A percentile compares a stretch with the other conserved stretches of the same genome.
phyloP scores from a whole-genome alignment of 208 protist genomes.

The Wallacemonas sp. region DNA sequence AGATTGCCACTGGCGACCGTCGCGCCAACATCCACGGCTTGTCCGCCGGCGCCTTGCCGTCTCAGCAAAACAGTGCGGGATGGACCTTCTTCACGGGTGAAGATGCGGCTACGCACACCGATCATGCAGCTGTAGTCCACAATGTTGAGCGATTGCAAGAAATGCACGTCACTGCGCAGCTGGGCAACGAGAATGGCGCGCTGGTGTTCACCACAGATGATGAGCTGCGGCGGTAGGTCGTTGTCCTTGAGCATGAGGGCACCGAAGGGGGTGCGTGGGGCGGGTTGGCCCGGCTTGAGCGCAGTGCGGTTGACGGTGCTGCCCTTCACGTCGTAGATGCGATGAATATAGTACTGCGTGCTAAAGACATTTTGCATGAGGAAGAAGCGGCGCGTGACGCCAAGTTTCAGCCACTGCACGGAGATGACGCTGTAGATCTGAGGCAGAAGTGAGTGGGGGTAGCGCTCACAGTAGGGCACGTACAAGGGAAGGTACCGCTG shows the following conservation, averaged over 20 bases:
- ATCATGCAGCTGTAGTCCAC: conserved; percentile 94
- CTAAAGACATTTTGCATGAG: conserved; percentile 94
- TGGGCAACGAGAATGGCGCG: conserved; percentile 83
- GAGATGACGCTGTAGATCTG: conserved; percentile 84
- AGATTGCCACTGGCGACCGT: conserved; percentile 19
- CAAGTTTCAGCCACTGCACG: conserved; percentile 57
- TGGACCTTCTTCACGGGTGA: conserved; percentile 58
- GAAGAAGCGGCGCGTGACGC: conserved; percentile 71
- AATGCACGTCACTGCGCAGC: conserved; percentile 78
- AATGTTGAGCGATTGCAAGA: conserved; percentile 77
- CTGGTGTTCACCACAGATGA: conserved; percentile 79
- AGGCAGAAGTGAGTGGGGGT: conserved; percentile 83
- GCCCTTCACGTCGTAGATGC: conserved; percentile 92
- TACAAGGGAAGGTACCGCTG: conserved; percentile 70
- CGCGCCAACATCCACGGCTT: conserved; percentile 14
- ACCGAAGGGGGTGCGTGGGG: conserved; percentile 72
- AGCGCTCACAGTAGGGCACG: conserved; percentile 76
- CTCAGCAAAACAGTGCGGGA: conserved; percentile 58
- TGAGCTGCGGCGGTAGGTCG: conserved; percentile 79
- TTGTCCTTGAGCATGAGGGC: conserved; percentile 89
- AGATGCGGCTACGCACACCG: conserved; percentile 85
- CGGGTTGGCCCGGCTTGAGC: conserved; percentile 42
- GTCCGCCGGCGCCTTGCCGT: conserved; percentile 11
- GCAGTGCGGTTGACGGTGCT: conserved; percentile 79
- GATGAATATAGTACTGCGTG: conserved; percentile 87